Base-by-base conservation (phyloP, 2,329 filamentous ascomycete genomes). In the Chaetothyriales sp. region DNA sequence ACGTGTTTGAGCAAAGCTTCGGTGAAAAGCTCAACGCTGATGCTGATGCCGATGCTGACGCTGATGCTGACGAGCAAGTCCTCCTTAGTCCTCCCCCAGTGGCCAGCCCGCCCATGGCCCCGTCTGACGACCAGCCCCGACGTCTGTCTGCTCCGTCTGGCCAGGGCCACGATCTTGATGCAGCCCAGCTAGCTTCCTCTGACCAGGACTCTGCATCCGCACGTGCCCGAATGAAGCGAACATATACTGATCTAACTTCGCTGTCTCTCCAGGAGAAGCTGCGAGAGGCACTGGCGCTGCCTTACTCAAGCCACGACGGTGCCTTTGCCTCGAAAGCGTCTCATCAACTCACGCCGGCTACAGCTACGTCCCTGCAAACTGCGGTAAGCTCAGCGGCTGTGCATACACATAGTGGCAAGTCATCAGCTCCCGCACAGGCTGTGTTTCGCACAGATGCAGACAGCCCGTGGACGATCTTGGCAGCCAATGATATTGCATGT, bases 391-490 rank as follows among this genome's bases (percentile, higher is more conserved):
- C 48, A 2, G 72, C 82, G 15, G 72, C 76, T 8, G 76, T 86
- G n/a, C 90, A 95, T 66, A 84, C 84, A 7, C 89, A 95, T 67
- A 84, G 86, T 52, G 92, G 86, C 61, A 80, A 92, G 65, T 95
- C 88, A 81, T 82, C 85, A 12, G 88, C 88, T 6, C 86, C 87
- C 43, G 86, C 90, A 4, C 92, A 98, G 66, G 92, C 92, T 49
- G 95, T 98, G 51, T 98, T 98, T 65, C 93, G 90, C 6, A 98
- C 92, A n/a, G 86, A 94, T 66, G 77, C 85, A 12, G 81, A 84
- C 56, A 78, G 86, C 7, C 92, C 90, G 2, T 98, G 88, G 85
- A 98, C 90, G 1, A 95, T 98, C 53, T 78, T 95, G 49, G 86
- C 92, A 2, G 92, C 92, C 47, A 98, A 98, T 64, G 92, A 98